phyloP scores from a whole-genome alignment of 148 eudicot species.

The Fagopyrum tataricum region DNA sequence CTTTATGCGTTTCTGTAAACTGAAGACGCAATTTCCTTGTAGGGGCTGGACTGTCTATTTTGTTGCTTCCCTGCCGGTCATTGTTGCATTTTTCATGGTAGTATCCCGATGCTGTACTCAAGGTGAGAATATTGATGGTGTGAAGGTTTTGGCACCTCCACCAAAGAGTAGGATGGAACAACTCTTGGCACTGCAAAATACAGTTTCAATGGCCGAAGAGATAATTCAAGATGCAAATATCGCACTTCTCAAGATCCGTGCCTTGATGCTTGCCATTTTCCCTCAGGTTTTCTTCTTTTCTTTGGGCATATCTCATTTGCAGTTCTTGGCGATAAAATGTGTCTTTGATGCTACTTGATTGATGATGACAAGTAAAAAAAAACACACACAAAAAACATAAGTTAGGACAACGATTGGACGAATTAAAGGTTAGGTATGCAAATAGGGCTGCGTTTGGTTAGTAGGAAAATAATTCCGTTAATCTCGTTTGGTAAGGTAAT shows the following conservation, averaged over 20 bases:
- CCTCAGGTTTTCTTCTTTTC: constrained; percentile 59
- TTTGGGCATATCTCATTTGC: too few species aligned
- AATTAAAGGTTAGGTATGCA: too few species aligned
- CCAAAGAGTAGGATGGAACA: constrained; percentile 85
- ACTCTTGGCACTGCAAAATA: constrained; percentile 87
- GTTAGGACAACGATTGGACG: too few species aligned
- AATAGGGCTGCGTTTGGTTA: too few species aligned
- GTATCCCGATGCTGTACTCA: constrained; percentile 40
- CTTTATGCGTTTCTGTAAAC: background rate
- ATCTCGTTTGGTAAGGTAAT: too few species aligned
- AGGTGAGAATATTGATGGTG: constrained; percentile 46
- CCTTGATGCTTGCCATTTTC: constrained; percentile 61
- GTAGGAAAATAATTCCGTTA: too few species aligned
- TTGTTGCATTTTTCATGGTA: constrained; percentile 52
- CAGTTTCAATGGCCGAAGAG: constrained; percentile 79
- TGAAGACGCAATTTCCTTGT: constrained; percentile 18
- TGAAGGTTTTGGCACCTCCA: constrained; percentile 70
- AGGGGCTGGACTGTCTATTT: constrained; percentile 82
- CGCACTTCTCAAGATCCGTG: constrained; percentile 74
- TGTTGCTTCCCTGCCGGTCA: constrained; percentile 35
- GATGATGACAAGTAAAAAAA: background rate
- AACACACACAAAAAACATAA: background rate
- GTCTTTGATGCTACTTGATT: too few species aligned
- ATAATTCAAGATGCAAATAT: constrained; percentile 74
- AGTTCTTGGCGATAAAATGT: too few species aligned